Percentiles rank a stretch among this genome's conserved stretches.
Conservation (phyloP, 768 basidiomycete genomes). For the Ephemerocybe angulata region DNA sequence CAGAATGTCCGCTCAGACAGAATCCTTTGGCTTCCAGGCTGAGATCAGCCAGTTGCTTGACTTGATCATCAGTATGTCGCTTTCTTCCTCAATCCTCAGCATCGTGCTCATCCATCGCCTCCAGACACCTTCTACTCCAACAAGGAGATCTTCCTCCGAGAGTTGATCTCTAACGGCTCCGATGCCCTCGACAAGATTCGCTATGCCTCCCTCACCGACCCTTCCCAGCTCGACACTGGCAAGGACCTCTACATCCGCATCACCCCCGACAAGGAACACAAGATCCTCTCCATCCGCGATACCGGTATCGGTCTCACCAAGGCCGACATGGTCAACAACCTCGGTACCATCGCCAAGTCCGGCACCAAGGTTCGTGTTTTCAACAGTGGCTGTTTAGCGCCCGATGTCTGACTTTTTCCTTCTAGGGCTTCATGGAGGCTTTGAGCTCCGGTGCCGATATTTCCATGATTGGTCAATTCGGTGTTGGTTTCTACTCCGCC, state of each 20-base stretch:
- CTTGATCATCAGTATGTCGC: slow-evolving; percentile 88
- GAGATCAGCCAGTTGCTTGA: slow-evolving; percentile 99
- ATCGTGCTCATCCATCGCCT: slow-evolving; percentile 9
- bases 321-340: slow-evolving; percentile 99
- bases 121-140: slow-evolving; percentile 99
- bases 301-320: slow-evolving; percentile 99
- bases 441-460: slow-evolving; percentile 85
- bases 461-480: slow-evolving; percentile 98
- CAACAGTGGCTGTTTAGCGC: slow-evolving; percentile 3
- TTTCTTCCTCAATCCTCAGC: slow-evolving; percentile 5
- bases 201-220: slow-evolving; percentile 93
- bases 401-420: slow-evolving; percentile 6
- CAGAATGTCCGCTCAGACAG: slow-evolving; percentile 74
- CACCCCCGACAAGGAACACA: slow-evolving; percentile 94
- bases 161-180: slow-evolving; percentile 94
- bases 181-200: slow-evolving; percentile 99
- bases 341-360: slow-evolving; percentile 93
- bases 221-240: slow-evolving; percentile 80
- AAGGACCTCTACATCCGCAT: slow-evolving; percentile 96
- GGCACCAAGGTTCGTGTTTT: slow-evolving; percentile 70
- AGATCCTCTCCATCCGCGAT: slow-evolving; percentile 86
- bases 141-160: slow-evolving; percentile 99
- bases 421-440: slow-evolving; percentile 98
- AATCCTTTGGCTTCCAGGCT: slow-evolving; percentile 96
- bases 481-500: slow-evolving; percentile 99